Evolutionary conservation across 2,329 filamentous ascomycete genomes (phyloP), one percentile per base, ranked within the genome.

Genomic region (Fusarium illudens): DNA sequence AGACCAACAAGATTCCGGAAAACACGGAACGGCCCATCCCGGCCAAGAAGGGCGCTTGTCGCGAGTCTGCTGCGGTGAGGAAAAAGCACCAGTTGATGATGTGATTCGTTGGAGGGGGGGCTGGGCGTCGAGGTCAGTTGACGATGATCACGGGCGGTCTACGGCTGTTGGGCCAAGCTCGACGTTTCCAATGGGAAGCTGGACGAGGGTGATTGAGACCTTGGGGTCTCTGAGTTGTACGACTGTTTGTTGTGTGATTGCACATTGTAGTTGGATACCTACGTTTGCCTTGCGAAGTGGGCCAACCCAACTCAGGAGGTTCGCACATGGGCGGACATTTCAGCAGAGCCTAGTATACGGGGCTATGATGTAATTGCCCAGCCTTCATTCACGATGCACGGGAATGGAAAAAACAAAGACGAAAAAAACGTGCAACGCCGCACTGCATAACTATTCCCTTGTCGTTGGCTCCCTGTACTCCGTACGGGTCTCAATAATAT

Each of bases 1-100:
- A n/a, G 42, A 62, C 33, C 46, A 44, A 50, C 46, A 65, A 32
- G 46, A 51, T 30, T 34, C 55, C 42, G 34, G 55, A 39, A 48
- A 55, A 60, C 30, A 70, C 67, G 67, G 67, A 13, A 67, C 67
- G 67, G 49, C 58, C 67, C 67, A 69, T 67, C 63, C 67, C 67
- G 67, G 33, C 19, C 63, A 60, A 55, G 29, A 61, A 29, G 58
- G 50, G 59, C 51, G 37, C 36, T 50, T 36, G 50, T 20, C 46
- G 30, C 22, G 34, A 46, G 42, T 46, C 17, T 32, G 32, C 29
- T 52, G 48, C 53, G 13, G 36, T 27, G 39, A 56, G 19, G 20
- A 49, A 67, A 46, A 46, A 25, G 13, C 32, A 60, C 46, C 57
- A 20, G 32, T 50, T 54, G 20, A 32, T 22, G 39, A 36, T 65